Evolutionary conservation across 179 eudicot genomes (phyloP).

Genomic region (Nepenthes alata): DNA sequence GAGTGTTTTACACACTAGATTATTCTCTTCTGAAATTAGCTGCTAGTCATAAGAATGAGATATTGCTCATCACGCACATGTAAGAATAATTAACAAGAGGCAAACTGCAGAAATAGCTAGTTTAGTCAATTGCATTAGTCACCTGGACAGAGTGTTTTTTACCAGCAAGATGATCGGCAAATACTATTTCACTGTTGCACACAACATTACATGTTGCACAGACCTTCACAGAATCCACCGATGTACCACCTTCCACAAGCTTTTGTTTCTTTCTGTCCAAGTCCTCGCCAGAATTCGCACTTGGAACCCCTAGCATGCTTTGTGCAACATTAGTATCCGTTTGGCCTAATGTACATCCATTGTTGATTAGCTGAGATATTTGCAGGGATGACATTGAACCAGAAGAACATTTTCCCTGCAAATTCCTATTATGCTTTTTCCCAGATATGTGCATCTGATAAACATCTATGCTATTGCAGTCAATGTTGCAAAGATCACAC

Average conservation of each 20-base stretch:
- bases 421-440: slow-evolving; percentile 19
- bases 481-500: slow-evolving; percentile 29
- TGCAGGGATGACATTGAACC: slow-evolving; percentile 4
- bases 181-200: slow-evolving; percentile 34
- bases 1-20: no score
- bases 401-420: slow-evolving; percentile 16
- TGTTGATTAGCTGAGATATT: slow-evolving; percentile 3
- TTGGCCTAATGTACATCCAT: neutral
- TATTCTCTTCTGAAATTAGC: neutral
- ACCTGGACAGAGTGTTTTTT: slow-evolving; percentile 33
- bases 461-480: slow-evolving; percentile 15
- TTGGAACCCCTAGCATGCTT: slow-evolving; percentile 5
- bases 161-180: slow-evolving; percentile 29
- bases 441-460: slow-evolving; percentile 28
- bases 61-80: neutral
- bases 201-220: slow-evolving; percentile 27
- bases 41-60: no score
- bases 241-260: slow-evolving; percentile 21
- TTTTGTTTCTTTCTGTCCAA: slow-evolving; percentile 23
- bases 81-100: neutral
- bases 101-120: neutral
- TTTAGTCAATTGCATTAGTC: neutral
- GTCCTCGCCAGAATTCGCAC: slow-evolving; percentile 5
- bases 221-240: slow-evolving; percentile 13
- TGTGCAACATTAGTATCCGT: slow-evolving; percentile 8